Evolutionary conservation across 257 asterid genomes (phyloP).

Genomic region (Lycium ferocissimum): DNA sequence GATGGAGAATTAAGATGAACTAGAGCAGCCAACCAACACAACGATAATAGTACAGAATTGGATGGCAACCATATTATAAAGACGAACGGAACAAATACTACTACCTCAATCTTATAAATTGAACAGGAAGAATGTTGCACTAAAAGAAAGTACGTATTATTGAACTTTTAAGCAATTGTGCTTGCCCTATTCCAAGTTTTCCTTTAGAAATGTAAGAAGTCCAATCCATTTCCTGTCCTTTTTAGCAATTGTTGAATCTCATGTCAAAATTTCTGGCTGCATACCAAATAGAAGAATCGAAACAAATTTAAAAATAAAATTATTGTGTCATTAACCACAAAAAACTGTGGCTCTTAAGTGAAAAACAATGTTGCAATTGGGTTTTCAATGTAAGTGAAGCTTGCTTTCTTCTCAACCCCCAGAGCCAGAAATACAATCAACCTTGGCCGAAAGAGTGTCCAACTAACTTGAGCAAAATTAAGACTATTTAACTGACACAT

Average conservation of each 20-base stretch:
- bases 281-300: no score
- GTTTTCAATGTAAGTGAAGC: neutral
- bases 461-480: neutral
- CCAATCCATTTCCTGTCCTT: neutral
- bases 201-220: no score
- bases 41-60: neutral
- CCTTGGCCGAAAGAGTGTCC: no score
- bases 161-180: neutral
- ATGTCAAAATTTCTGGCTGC: neutral
- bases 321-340: neutral
- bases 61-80: neutral
- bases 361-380: neutral
- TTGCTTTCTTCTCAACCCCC: neutral
- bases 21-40: neutral
- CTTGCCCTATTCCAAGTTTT: neutral
- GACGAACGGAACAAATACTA: neutral
- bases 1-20: neutral
- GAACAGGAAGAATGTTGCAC: neutral
- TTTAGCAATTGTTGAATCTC: neutral
- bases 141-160: neutral
- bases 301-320: no score
- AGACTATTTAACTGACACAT: neutral
- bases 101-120: slow-evolving; percentile 1
- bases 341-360: neutral
- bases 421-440: neutral